phyloP scores from a whole-genome alignment of 768 basidiomycete genomes.

The Lactifluus rugatus region DNA sequence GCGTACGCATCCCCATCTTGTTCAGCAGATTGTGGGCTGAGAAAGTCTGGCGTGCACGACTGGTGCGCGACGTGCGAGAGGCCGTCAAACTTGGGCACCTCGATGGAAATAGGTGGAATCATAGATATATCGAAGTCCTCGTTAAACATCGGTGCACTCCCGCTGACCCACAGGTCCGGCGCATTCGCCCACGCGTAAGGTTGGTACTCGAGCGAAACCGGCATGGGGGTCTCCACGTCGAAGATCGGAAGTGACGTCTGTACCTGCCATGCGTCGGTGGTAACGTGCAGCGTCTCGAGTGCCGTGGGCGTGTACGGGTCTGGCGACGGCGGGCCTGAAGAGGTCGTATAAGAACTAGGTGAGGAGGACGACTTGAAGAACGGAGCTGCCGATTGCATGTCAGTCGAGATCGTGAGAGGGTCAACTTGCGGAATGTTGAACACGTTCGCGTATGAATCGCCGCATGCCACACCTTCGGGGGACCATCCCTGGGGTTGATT shows the following conservation, averaged over 20 bases:
- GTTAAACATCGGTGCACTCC: conserved; percentile 34
- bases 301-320: conserved; percentile 13
- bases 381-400: not conserved
- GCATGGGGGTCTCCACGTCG: conserved; percentile 22
- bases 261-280: conserved; percentile 17
- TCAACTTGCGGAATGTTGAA: conserved; percentile 9
- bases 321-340: conserved; percentile 18
- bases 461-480: conserved; percentile 2
- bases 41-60: conserved; percentile 5
- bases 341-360: conserved; percentile 8
- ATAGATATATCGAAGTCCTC: conserved; percentile 60
- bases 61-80: conserved; percentile 1
- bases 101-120: conserved; percentile 58
- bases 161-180: conserved; percentile 27
- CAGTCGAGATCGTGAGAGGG: conserved; percentile 5
- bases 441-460: conserved; percentile 5
- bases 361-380: conserved; percentile 11
- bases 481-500: conserved; percentile 17
- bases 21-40: not conserved
- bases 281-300: conserved; percentile 18
- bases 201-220: conserved; percentile 22
- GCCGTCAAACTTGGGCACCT: conserved; percentile 37
- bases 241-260: conserved; percentile 18
- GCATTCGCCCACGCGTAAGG: conserved; percentile 26
- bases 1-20: conserved; percentile 13